These are phyloP conservation scores for Dictyostelium capitatum DNA, from an alignment of 78 protist species.

Conservation along the genomic window DNA sequence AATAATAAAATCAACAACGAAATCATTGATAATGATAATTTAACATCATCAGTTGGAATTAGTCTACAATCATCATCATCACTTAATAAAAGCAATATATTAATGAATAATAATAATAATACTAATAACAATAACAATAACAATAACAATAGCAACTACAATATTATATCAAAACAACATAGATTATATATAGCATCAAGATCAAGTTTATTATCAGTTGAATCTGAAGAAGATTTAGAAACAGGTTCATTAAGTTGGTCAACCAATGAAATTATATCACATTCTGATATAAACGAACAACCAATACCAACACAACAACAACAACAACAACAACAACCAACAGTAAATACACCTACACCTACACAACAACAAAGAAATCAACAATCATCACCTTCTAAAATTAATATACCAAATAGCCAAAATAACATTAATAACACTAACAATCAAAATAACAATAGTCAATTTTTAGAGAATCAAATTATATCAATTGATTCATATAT, in stretches of 20 bases:
- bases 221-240: constrained; percentile 15
- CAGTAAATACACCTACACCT: not conserved
- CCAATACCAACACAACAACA: not conserved
- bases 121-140: not conserved
- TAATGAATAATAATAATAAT: constrained; percentile 2
- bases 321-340: constrained; percentile 4
- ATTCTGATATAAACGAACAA: not conserved
- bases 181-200: constrained; percentile 26
- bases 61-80: not conserved
- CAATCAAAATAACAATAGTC: not conserved
- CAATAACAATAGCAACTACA: not conserved
- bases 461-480: not conserved
- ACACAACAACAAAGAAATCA: not conserved
- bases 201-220: constrained; percentile 23
- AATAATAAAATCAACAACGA: not conserved
- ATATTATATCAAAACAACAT: not conserved
- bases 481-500: not conserved
- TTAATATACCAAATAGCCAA: too few species aligned
- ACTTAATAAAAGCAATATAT: not conserved
- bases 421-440: not conserved
- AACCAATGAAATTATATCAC: constrained; percentile 41
- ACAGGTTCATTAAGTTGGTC: constrained; percentile 54
- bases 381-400: constrained; percentile 24
- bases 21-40: not conserved
- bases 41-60: not conserved